Evolutionary conservation across 345 rosid genomes (phyloP).

Genomic region (Pugionium cornutum): DNA sequence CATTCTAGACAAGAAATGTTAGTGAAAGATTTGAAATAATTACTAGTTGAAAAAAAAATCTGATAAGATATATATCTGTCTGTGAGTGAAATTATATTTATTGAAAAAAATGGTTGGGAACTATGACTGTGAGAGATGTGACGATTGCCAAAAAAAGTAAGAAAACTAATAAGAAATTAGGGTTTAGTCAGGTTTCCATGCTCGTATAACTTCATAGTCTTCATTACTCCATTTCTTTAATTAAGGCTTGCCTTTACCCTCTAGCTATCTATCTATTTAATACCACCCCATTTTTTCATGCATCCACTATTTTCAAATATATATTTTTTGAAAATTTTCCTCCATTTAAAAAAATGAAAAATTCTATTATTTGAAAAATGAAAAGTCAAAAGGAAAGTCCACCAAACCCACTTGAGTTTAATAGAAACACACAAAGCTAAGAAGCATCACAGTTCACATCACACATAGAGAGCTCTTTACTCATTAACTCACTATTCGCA

Average conservation of each 20-base stretch:
- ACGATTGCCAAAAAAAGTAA: conserved; percentile 65
- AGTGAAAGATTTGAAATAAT: not conserved
- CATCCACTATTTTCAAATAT: conserved; percentile 10
- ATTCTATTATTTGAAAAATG: not conserved
- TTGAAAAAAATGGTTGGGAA: conserved; percentile 8
- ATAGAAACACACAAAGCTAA: conserved; percentile 34
- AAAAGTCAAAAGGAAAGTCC: conserved; percentile 34
- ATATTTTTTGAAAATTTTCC: too few relatives aligned
- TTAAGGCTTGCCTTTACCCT: conserved; percentile 47
- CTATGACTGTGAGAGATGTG: conserved; percentile 59
- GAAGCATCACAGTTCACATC: conserved; percentile 42
- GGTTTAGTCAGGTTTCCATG: conserved; percentile 47
- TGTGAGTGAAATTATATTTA: conserved; percentile 28
- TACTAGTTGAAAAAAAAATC: conserved; percentile 10
- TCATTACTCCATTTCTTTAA: conserved; percentile 43
- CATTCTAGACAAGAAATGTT: conserved; percentile 8
- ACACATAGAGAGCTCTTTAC: conserved; percentile 23
- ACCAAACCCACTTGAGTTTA: conserved; percentile 40
- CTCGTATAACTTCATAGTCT: conserved; percentile 52
- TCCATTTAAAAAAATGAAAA: not conserved
- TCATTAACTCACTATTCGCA: conserved; percentile 32
- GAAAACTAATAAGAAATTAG: conserved; percentile 51
- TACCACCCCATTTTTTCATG: conserved; percentile 31
- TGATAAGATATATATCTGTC: conserved; percentile 24
- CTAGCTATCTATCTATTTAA: conserved; percentile 37